phyloP scores from a whole-genome alignment of 805 yeast species.

The Scheffersomyces stipitis region DNA sequence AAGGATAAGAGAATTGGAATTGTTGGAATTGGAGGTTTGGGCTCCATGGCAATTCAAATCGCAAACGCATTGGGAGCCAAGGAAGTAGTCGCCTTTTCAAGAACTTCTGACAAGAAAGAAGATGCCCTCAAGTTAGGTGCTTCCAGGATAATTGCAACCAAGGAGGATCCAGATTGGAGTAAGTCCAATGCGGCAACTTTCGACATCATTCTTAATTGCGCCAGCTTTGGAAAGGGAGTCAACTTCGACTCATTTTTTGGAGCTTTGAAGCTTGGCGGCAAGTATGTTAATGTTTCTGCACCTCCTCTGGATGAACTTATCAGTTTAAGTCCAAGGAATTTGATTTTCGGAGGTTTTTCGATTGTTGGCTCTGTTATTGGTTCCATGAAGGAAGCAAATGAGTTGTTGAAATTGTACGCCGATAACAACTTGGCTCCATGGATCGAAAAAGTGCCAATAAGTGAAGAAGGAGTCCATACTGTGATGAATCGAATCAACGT shows the following conservation, averaged over 20 bases:
- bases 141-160: conserved; percentile 15
- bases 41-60: conserved; percentile 61
- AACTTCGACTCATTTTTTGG: conserved; percentile 18
- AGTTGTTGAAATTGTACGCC: conserved; percentile 38
- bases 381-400: conserved; percentile 31
- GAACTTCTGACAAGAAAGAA: conserved; percentile 14
- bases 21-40: conserved; percentile 67
- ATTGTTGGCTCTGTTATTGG: conserved; percentile 34
- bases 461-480: conserved; percentile 26
- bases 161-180: neutral
- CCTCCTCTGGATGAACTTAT: conserved; percentile 24
- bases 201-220: conserved; percentile 52
- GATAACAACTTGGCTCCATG: conserved; percentile 33
- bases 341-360: conserved; percentile 24
- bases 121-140: conserved; percentile 18
- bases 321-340: conserved; percentile 18
- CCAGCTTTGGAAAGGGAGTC: conserved; percentile 30
- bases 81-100: conserved; percentile 39
- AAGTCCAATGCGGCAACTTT: conserved; percentile 13
- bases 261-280: conserved; percentile 22
- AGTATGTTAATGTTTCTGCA: conserved; percentile 26
- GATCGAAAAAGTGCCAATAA: conserved; percentile 35
- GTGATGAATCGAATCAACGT: conserved; percentile 33
- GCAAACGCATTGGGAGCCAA: conserved; percentile 66
- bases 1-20: conserved; percentile 52